Percentiles rank a stretch among this genome's conserved stretches.
Evolutionary conservation across 192 early-diverging fungal species (phyloP).

Genomic region (Cetraspora pellucida): DNA sequence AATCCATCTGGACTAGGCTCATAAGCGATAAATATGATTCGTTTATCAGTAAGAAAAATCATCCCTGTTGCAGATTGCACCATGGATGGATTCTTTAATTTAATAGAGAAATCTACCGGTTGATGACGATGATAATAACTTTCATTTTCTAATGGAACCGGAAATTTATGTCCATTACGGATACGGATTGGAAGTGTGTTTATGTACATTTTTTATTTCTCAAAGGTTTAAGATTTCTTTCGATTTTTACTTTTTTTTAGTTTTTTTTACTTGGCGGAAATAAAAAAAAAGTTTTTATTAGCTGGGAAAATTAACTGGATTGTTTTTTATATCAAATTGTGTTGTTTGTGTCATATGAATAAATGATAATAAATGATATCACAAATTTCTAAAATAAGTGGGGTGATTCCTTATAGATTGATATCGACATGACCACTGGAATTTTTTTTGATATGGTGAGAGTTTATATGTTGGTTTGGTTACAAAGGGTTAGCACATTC

Average conservation of each 20-base stretch:
- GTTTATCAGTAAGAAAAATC: constrained; percentile 23
- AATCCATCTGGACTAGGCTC: neutral
- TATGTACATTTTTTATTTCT: neutral
- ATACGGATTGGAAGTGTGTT: neutral
- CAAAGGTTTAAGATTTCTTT: neutral
- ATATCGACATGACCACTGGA: no score
- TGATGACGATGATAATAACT: constrained; percentile 12
- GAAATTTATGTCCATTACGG: neutral
- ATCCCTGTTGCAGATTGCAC: neutral
- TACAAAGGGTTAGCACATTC: no score
- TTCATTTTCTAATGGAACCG: neutral
- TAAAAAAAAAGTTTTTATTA: no score
- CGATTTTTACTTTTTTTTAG: neutral
- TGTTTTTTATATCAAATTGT: no score
- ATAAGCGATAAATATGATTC: constrained; percentile 3
- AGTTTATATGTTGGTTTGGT: no score
- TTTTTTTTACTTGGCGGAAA: neutral
- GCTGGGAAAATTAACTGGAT: no score
- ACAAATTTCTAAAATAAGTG: no score
- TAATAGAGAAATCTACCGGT: neutral
- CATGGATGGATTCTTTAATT: neutral
- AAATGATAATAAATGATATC: no score
- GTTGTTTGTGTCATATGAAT: no score
- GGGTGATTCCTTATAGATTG: no score
- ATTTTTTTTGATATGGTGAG: no score